Percentiles rank a stretch among this genome's conserved stretches.
Evolutionary conservation across 306 rosid species (phyloP).

Genomic region (Ziziphus jujuba): DNA sequence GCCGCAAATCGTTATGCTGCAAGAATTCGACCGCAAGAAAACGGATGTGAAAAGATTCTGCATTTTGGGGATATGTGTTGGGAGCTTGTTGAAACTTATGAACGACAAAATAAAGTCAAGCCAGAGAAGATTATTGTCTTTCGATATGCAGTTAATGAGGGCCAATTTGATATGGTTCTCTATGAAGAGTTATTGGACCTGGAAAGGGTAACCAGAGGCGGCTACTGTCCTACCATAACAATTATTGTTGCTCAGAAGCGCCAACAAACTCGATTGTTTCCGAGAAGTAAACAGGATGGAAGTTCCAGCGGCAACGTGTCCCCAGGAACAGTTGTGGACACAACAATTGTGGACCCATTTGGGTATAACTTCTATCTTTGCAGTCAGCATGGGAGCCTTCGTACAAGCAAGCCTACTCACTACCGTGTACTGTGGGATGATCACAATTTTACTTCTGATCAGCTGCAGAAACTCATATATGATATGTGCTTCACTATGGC

Average conservation of each 20-base stretch:
- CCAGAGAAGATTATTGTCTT: conserved; percentile 62
- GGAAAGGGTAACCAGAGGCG: conserved; percentile 31
- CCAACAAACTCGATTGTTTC: conserved; percentile 72
- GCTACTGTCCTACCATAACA: conserved; percentile 57
- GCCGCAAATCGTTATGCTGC: conserved; percentile 80
- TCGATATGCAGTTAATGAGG: conserved; percentile 78
- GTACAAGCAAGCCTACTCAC: conserved; percentile 86
- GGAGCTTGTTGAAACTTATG: conserved; percentile 60
- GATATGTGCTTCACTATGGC: conserved; percentile 80
- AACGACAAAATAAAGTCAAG: conserved; percentile 36
- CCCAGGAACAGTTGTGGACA: conserved; percentile 82
- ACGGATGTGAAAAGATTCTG: conserved; percentile 50
- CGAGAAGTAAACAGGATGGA: conserved; percentile 39
- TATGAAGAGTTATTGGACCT: conserved; percentile 66
- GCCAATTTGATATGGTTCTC: conserved; percentile 84
- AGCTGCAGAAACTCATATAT: conserved; percentile 65
- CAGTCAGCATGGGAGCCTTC: conserved; percentile 67
- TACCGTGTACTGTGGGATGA: conserved; percentile 81
- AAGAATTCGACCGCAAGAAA: conserved; percentile 53
- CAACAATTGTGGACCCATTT: conserved; percentile 53
- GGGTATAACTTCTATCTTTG: conserved; percentile 79
- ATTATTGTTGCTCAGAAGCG: conserved; percentile 76
- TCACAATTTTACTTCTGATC: conserved; percentile 65
- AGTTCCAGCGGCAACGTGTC: conserved; percentile 41
- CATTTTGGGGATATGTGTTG: conserved; percentile 60